Evolutionary conservation across 305 asterid genomes (phyloP).

Genomic region (Fraxinus sp.): DNA sequence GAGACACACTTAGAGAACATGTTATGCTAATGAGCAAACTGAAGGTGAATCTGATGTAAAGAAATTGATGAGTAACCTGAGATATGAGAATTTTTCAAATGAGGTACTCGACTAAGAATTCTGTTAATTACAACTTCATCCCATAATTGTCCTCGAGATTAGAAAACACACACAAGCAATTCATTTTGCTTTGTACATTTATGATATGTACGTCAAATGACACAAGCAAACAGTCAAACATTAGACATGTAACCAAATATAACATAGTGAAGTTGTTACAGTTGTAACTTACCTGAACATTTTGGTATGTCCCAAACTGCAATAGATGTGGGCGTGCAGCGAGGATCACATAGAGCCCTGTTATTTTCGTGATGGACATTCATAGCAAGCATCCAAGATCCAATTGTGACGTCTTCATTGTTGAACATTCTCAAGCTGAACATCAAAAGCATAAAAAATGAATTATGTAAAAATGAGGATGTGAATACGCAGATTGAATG

Average conservation of each 20-base stretch:
- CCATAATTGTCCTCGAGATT: background rate
- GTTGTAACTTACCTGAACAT: conserved; percentile 26
- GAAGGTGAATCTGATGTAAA: background rate
- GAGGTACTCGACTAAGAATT: background rate
- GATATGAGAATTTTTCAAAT: background rate
- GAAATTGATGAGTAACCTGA: background rate
- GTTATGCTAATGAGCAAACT: background rate
- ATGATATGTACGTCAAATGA: background rate
- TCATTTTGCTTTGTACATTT: background rate
- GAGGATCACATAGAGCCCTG: conserved; percentile 26
- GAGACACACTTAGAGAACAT: background rate
- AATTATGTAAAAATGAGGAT: background rate
- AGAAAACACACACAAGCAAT: background rate
- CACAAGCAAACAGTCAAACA: background rate
- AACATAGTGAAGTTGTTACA: background rate
- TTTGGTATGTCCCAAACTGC: conserved; percentile 35
- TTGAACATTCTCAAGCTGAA: conserved; percentile 31
- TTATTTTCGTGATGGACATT: conserved; percentile 31
- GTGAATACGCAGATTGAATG: background rate
- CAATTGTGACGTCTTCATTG: conserved; percentile 31
- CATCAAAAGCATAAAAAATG: background rate
- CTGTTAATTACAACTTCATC: background rate
- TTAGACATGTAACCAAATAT: background rate
- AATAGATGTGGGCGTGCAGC: conserved; percentile 29
- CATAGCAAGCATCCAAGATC: conserved; percentile 34